Evolutionary conservation across 768 basidiomycete genomes (phyloP), one percentile per base, ranked within the genome.

Genomic region (Paxillus involutus): DNA sequence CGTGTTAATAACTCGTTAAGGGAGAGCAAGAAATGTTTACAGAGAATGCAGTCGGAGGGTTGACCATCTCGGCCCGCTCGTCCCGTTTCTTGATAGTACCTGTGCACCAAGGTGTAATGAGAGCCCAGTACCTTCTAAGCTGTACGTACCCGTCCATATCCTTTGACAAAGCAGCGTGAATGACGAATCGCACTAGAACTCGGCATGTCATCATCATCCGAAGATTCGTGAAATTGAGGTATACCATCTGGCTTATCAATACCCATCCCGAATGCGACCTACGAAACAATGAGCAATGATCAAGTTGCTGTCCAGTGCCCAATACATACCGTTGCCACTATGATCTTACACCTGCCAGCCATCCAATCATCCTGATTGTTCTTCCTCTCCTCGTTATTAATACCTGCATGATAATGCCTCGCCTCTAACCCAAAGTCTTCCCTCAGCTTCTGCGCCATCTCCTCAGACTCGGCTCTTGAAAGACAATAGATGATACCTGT

Each of bases 221-320:
- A 26, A 29, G 45, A 26, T 26, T 55, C 9, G 12, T 47, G 21
- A 48, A 44, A 33, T 17, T 35, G 35, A 35, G 19, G 9, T 74
- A 57, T 67, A 88, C 88, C 89, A 61, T 91, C 81, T 6, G 84
- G 69, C 68, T 95, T 94, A 70, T 95, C 91, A 47, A 96, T 91
- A 1, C 96, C 95, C 94, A 98, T 98, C 11, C 96, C 96, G 68
- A 98, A 98, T 0, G 94, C 94, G 59, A 94, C 84, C 93, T 94
- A 63, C 33, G 21, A 37, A 49, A 56, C 14, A 3, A 24, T 65
- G 17, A 47, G 42, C 36, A 3, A 30, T 47, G 21, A 42, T 26
- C 14, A 52, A 56, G 11, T 3, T 30, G 42, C 14, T 30, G 4
- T 10, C 9, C n/a, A 39, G 39, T 48, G 37, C 24, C 11, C 14